phyloP scores from a whole-genome alignment of 2,329 filamentous ascomycete species.

The Aspergillus neoniger region DNA sequence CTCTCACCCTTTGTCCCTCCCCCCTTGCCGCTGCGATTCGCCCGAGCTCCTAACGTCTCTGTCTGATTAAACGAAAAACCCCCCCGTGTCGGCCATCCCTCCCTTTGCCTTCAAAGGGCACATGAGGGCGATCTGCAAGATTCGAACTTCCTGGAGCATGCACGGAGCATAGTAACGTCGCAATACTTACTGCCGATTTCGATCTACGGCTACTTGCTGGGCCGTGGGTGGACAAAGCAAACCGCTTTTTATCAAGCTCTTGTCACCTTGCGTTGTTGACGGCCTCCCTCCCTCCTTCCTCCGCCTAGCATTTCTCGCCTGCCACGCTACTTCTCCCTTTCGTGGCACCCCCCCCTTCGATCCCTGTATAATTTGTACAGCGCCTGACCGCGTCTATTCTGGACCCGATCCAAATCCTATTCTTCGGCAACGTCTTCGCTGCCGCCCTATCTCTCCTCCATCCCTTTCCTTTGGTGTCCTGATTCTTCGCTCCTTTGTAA shows the following conservation, averaged over 20 bases:
- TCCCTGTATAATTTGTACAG: constrained; percentile 36
- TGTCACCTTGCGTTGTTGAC: constrained; percentile 35
- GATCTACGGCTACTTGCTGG: constrained; percentile 30
- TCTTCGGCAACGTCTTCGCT: constrained; percentile 12
- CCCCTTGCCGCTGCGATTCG: constrained; percentile 38
- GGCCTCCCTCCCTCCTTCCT: constrained; percentile 14
- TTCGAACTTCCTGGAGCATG: constrained; percentile 45
- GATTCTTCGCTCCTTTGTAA: constrained; percentile 26
- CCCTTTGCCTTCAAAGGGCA: constrained; percentile 31
- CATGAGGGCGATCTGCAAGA: constrained; percentile 40
- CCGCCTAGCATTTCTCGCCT: constrained; percentile 29
- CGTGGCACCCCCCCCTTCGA: constrained; percentile 25
- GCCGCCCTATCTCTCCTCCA: constrained; percentile 19
- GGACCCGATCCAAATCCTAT: constrained; percentile 22
- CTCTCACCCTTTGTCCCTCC: constrained; percentile 27
- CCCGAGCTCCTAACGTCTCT: constrained; percentile 32
- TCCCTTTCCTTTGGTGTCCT: constrained; percentile 17
- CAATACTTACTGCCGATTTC: constrained; percentile 31
- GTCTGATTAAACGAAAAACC: constrained; percentile 23
- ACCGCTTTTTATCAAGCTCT: constrained; percentile 29
- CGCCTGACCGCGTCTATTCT: constrained; percentile 27
- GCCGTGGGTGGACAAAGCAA: constrained; percentile 37
- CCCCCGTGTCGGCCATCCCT: constrained; percentile 20
- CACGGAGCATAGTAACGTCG: constrained; percentile 44
- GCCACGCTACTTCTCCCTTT: constrained; percentile 26